Evolutionary conservation across 192 early-diverging fungal species (phyloP), one percentile per base, ranked within the genome.

Genomic region (Gryganskiella cystojenkinii): DNA sequence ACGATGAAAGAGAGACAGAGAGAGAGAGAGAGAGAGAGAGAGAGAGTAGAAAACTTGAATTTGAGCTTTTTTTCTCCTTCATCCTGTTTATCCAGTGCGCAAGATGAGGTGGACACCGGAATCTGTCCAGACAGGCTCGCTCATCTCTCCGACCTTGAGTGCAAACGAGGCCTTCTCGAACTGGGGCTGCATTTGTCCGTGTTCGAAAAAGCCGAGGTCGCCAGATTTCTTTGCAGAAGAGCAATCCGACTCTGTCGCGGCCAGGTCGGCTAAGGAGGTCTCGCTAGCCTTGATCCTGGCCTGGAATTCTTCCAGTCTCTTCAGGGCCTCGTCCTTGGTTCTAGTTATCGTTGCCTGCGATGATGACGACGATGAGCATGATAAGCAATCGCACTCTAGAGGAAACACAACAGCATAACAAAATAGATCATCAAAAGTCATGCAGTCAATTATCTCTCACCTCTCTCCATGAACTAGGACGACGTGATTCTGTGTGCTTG

Each of bases 41-140:
- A n/a, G n/a, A n/a, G n/a, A n/a, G n/a, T n/a, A n/a, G n/a, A n/a
- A n/a, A n/a, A n/a, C n/a, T n/a, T 25, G 43, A n/a, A 28, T 60
- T 60, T 60, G 58, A 43, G 2, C 40, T 43, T 9, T 42, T 31
- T 55, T 58, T 59, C n/a, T n/a, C n/a, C n/a, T n/a, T n/a, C n/a
- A n/a, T n/a, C n/a, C n/a, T n/a, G n/a, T n/a, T n/a, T 88, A 98
- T 8, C 84, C 93, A 19, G 95, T 97, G 71, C 97, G 87, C 67
- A 95, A 58, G 68, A 99, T 98, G 20, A 99, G 83, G 72, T 98
- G 97, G 17, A 97, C 88, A 27, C 97, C 98, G 70, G 92, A 94
- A 70, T 98, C 96, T 30, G 92, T 90, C 84, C 91, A 92, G 22
- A 99, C 87, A 22, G 91, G 92, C 49, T 86, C 71, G 69, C 90